phyloP scores from a whole-genome alignment of 1,139 yeast genomes.

The Debaryomycetaceae sp. region DNA sequence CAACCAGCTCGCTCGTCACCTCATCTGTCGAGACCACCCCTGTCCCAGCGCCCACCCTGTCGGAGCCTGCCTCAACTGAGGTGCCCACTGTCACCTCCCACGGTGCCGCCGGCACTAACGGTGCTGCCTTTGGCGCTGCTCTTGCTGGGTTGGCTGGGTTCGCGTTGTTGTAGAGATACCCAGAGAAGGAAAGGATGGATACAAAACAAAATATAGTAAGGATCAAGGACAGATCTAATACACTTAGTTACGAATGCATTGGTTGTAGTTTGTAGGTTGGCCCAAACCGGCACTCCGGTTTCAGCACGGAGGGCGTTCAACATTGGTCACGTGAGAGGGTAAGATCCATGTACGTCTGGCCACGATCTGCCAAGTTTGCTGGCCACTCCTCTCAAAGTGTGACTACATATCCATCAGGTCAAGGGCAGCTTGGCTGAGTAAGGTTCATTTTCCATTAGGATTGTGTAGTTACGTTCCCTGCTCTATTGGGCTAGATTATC shows the following conservation, averaged over 20 bases:
- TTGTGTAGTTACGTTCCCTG: too few species aligned
- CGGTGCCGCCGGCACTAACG: constrained; percentile 26
- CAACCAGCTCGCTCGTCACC: constrained; percentile 13
- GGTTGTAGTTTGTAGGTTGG: neutral
- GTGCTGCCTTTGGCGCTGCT: constrained; percentile 38
- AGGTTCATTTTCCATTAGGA: too few species aligned
- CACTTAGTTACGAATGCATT: neutral
- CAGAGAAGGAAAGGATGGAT: too few species aligned
- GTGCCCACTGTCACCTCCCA: constrained; percentile 12
- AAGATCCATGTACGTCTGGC: too few species aligned
- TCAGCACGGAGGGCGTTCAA: neutral
- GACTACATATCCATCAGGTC: too few species aligned
- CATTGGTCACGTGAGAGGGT: neutral
- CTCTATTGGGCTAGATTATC: neutral
- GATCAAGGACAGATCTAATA: neutral
- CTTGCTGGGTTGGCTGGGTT: constrained; percentile 48
- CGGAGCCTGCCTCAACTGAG: constrained; percentile 10
- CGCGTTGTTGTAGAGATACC: constrained; percentile 35
- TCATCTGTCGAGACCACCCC: constrained; percentile 10
- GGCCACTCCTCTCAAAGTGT: too few species aligned
- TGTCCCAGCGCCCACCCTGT: constrained; percentile 8
- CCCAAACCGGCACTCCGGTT: neutral
- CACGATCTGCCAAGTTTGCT: too few species aligned
- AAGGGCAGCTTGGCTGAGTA: too few species aligned
- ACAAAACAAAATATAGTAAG: too few species aligned